Evolutionary conservation across 768 basidiomycete species (phyloP), one percentile per base, ranked within the genome.

Genomic region (Tubosaeta sp.): DNA sequence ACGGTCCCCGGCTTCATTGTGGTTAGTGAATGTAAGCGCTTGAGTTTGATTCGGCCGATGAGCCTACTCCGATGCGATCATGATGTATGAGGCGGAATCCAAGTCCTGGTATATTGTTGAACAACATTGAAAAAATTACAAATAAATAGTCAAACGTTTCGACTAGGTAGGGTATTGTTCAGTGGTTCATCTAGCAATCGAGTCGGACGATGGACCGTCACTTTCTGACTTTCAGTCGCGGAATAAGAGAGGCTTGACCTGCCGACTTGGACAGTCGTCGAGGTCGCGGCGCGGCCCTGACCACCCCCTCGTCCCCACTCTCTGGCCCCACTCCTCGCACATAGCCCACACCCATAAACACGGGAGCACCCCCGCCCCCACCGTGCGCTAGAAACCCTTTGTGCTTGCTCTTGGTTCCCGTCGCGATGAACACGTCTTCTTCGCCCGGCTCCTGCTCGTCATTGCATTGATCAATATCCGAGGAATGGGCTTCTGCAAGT

Each of bases 371-470:
- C 22, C 84, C 87, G 10, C 78, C 87, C 1, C 89, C 88, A 12
- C 88, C 88, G 59, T 81, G 84, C 4, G 86, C 84, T 19, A 90
- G 71, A 56, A 89, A 91, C 2, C 86, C 85, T 5, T 64, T 70
- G 16, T 68, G 72, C 58, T 76, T 80, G 46, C 75, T 79, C 62
- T 73, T 74, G 37, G 73, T 79, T 11, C 86, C 86, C 2, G 79
- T 74, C 16, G 78, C 85, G 2, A 73, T 66, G 12, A 82, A 75
- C 13, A 80, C 70, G 25, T 67, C 65, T 1, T 86, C 84, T 10
- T 52, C 54, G 22, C 74, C 82, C 17, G 66, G 31, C 6, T 65
- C 66, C 11, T 71, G 52, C n/a, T 73, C 77, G n/a, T 64, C 65
- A 8, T 72, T 74, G 35, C 64, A 65, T 19, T 72, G 69, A 32